phyloP scores from a whole-genome alignment of 2,329 filamentous ascomycete species.

The Colletotrichum horii region DNA sequence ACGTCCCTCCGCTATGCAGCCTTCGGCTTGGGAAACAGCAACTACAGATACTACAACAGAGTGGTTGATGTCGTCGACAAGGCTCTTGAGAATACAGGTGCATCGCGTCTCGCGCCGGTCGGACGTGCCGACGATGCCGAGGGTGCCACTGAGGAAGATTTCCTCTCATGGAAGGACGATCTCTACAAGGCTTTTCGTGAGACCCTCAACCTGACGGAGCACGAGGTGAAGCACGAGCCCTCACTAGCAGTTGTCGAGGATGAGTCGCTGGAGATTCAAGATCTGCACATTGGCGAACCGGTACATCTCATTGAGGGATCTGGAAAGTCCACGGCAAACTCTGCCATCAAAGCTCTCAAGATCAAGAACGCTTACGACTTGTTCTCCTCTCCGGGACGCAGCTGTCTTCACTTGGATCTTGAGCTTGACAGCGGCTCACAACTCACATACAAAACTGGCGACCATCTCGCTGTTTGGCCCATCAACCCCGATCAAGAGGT shows the following conservation, averaged over 20 bases:
- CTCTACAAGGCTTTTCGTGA: slow-evolving; percentile 25
- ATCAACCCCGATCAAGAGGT: slow-evolving; percentile 41
- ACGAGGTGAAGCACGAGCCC: slow-evolving; percentile 25
- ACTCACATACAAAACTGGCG: slow-evolving; percentile 43
- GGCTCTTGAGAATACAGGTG: slow-evolving; percentile 29
- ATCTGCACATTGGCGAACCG: slow-evolving; percentile 28
- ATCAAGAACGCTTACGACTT: slow-evolving; percentile 27
- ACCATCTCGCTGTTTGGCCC: slow-evolving; percentile 44
- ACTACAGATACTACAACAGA: slow-evolving; percentile 42
- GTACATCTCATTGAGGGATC: slow-evolving; percentile 8
- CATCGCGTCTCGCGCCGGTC: slow-evolving; percentile 28
- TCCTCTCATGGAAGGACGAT: slow-evolving; percentile 38
- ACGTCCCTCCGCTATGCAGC: slow-evolving; percentile 35
- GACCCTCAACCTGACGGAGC: slow-evolving; percentile 27
- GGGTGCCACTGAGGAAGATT: slow-evolving; percentile 39
- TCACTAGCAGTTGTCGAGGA: slow-evolving; percentile 24
- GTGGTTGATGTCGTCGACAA: slow-evolving; percentile 34
- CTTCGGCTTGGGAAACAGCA: slow-evolving; percentile 44
- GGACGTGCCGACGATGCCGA: slow-evolving; percentile 36
- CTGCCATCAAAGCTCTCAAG: slow-evolving; percentile 22
- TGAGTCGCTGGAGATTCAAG: slow-evolving; percentile 21
- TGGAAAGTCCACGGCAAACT: slow-evolving; percentile 14
- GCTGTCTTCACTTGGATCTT: slow-evolving; percentile 35
- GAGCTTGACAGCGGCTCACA: slow-evolving; percentile 35
- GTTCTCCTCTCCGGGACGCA: slow-evolving; percentile 26